Evolutionary conservation across 208 protist species (phyloP).

Genomic region (Trypanosoma melophagium): DNA sequence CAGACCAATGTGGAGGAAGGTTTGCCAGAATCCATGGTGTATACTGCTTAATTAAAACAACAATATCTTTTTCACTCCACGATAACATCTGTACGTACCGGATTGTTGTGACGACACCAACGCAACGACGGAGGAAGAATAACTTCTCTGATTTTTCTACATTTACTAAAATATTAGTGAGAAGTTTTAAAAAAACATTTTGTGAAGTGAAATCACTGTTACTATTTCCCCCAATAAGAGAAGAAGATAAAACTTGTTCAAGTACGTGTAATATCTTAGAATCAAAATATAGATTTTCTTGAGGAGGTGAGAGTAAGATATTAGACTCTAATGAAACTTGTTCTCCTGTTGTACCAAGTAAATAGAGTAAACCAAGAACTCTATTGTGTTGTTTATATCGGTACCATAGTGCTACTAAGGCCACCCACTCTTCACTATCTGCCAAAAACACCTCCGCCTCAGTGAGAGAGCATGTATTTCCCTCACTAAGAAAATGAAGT

Average conservation of each 20-base stretch:
- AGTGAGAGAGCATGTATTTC: conserved; percentile 37
- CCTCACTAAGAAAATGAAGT: conserved; percentile 39
- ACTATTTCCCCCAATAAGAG: not conserved
- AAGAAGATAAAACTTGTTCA: not conserved
- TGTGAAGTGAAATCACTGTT: conserved; percentile 18
- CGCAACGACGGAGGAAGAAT: conserved; percentile 17
- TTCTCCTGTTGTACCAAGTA: conserved; percentile 22
- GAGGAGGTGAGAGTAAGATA: not conserved
- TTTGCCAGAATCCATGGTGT: conserved; percentile 30
- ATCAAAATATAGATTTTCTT: conserved; percentile 10
- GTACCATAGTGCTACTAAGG: conserved; percentile 41
- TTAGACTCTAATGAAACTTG: conserved; percentile 21
- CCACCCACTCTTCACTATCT: conserved; percentile 52
- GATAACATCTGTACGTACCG: conserved; percentile 14
- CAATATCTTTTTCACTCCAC: conserved; percentile 13
- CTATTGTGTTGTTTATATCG: conserved; percentile 15
- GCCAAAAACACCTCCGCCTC: conserved; percentile 38
- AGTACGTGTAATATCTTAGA: conserved; percentile 12
- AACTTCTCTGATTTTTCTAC: not conserved
- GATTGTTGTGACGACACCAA: conserved; percentile 29
- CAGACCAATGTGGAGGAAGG: conserved; percentile 25
- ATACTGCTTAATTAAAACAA: conserved; percentile 15
- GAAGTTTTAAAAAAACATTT: conserved; percentile 5
- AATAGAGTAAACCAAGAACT: conserved; percentile 22
- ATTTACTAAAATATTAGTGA: not conserved